Conservation (phyloP, 1,284 basidiomycete genomes). For the Blastosporella zonata region DNA sequence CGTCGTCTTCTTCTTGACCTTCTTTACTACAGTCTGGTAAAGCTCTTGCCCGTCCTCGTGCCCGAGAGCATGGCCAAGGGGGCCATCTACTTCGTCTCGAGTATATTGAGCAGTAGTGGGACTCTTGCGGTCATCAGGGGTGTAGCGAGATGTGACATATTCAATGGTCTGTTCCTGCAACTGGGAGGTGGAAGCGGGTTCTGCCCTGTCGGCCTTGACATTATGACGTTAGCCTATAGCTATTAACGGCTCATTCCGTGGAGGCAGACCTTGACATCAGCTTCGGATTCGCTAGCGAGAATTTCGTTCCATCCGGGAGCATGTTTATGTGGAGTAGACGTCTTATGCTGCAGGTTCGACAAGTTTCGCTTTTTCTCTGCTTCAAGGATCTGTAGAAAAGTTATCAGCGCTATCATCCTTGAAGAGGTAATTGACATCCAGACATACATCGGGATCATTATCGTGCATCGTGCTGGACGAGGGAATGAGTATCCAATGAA, state of each 20-base stretch:
- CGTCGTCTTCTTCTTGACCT: slow-evolving; percentile 21
- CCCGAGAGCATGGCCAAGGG: slow-evolving; percentile 32
- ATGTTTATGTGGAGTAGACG: slow-evolving; percentile 48
- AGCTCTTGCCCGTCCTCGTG: slow-evolving; percentile 27
- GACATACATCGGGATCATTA: slow-evolving; percentile 55
- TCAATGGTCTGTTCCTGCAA: slow-evolving; percentile 38
- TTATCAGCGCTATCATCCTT: background rate
- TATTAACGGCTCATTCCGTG: background rate
- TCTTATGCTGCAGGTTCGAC: slow-evolving; percentile 45
- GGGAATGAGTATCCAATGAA: background rate
- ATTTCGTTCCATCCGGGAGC: slow-evolving; percentile 77
- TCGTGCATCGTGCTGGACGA: slow-evolving; percentile 56
- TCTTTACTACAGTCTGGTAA: slow-evolving; percentile 15
- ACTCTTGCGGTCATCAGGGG: slow-evolving; percentile 27
- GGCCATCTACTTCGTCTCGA: slow-evolving; percentile 38
- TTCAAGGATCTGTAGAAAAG: slow-evolving; percentile 43
- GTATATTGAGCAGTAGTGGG: slow-evolving; percentile 34
- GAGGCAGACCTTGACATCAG: slow-evolving; percentile 56
- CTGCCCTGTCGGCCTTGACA: slow-evolving; percentile 37
- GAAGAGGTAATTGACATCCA: background rate
- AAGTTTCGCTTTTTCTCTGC: slow-evolving; percentile 57
- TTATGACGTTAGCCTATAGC: background rate
- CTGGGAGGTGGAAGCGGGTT: slow-evolving; percentile 21
- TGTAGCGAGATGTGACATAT: slow-evolving; percentile 34
- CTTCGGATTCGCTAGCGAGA: slow-evolving; percentile 68